These are phyloP conservation scores for Fusarium graminum DNA, from an alignment of 2,329 filamentous ascomycete genomes.

Conservation along the genomic window DNA sequence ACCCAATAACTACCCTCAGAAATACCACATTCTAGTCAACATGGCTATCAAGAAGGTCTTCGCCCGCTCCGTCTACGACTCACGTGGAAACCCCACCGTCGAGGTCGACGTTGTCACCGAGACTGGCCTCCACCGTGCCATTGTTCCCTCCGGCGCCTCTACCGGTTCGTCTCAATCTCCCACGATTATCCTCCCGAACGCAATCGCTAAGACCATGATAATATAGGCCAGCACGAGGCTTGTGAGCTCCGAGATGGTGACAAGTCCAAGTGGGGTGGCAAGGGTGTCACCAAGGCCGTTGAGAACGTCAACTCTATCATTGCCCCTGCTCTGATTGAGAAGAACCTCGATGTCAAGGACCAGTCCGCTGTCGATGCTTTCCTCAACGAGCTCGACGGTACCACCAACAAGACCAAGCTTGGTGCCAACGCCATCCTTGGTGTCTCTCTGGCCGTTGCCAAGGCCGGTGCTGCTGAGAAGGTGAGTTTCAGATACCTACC, in stretches of 20 bases:
- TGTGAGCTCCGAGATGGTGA: conserved; percentile 92
- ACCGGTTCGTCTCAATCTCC: conserved; percentile 74
- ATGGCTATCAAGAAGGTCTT: conserved; percentile 95
- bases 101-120: conserved; percentile 98
- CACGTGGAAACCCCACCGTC: conserved; percentile 97
- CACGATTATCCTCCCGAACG: conserved; percentile 33
- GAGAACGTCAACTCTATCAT: conserved; percentile 87
- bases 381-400: conserved; percentile 87
- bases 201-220: conserved; percentile 50
- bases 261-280: conserved; percentile 87
- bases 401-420: conserved; percentile 87
- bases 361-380: conserved; percentile 87
- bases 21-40: conserved; percentile 57
- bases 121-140: conserved; percentile 95
- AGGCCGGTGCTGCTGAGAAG: conserved; percentile 91
- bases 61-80: conserved; percentile 98
- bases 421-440: conserved; percentile 91
- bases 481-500: conserved; percentile 52
- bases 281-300: conserved; percentile 89
- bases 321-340: conserved; percentile 84
- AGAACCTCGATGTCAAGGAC: conserved; percentile 87
- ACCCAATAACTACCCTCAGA: conserved; percentile 41
- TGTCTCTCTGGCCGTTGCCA: conserved; percentile 86
- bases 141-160: conserved; percentile 96
- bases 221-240: conserved; percentile 85